Evolutionary conservation across 2,329 filamentous ascomycete genomes (phyloP), one percentile per base, ranked within the genome.

Genomic region (Simplicillium aogashimaense): DNA sequence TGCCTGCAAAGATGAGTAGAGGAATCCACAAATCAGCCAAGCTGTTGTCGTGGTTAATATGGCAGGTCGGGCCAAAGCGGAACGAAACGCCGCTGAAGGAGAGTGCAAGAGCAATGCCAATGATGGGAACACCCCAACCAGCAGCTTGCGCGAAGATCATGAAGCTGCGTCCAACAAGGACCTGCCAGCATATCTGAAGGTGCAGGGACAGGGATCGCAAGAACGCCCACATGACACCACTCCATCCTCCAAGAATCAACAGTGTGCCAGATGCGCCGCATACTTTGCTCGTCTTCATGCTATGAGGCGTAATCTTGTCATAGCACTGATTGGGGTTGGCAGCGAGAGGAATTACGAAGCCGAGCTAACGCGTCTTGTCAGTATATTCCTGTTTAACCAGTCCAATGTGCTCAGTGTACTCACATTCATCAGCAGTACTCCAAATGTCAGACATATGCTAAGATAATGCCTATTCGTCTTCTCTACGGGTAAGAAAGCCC

Each of bases 181-280:
- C 74, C 59, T 97, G 88, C 92, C 92, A 98, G 68, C 89, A 95
- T 48, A 98, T 95, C 61, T 97, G 92, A 18, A 98, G 78, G 61
- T 98, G 92, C 52, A 98, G 81, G 4, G 88, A 94, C 29, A 97
- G 65, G 0, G 90, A 85, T 47, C 92, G 80, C 44, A 95, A 73
- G 57, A 95, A 94, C 47, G 89, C 78, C 90, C 92, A 98, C 60
- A 94, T 80, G 28, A 87, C 78, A 35, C 81, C 85, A 25, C 78
- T 75, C 73, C 89, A 86, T 34, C 89, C 92, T 39, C 92, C 92
- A 25, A 89, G 76, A 38, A 97, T 74, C 38, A 98, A 66, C 48
- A 95, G 81, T 1, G 87, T 75, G 9, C 92, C 92, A 1, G 89
- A 95, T 44, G 88, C 83, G 5, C 88, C 92, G 57, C 92, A 98